Evolutionary conservation across 352 stramenopile genomes (phyloP), one percentile per base, ranked within the genome.

Genomic region (Phytopythium oedochilum): DNA sequence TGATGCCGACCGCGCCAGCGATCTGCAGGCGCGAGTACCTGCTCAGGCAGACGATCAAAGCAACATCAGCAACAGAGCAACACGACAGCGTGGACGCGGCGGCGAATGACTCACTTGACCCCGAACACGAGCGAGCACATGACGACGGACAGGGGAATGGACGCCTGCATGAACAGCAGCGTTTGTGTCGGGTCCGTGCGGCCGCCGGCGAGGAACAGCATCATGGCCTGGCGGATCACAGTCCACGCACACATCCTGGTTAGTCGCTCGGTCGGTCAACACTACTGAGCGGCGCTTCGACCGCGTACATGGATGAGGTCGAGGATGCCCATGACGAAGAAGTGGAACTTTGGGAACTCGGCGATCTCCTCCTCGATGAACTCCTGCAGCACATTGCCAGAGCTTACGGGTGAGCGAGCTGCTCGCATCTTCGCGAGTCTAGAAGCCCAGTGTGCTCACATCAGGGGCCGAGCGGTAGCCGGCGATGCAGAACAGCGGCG

Each of bases 291-390:
- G n/a, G n/a, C n/a, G n/a, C n/a, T 42, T 14, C 7, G 20, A 10
- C 45, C 55, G 9, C 47, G 57, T 71, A 93, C 86, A 29, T 96
- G 83, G 48, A 85, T 46, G 17, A 94, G 64, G 28, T 96, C 86
- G 40, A 96, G 70, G 48, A 94, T 69, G 3, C 78, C 83, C 86
- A 96, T 96, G 55, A 87, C 59, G 20, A 93, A 88, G 59, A 96
- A 96, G 59, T 92, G 80, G 34, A 89, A 71, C 61, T 96, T 96
- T 0, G 86, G 80, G 61, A 94, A 94, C 35, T 94, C 83, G 57
- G 73, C 88, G 18, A 86, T 70, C 42, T 96, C 83, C 42, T 96
- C 83, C 63, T 94, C 83, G 39, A 87, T 77, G 35, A 89, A 83
- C 70, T 92, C 80, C 83, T 96, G 59, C 25, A 59, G 31, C n/a